These are phyloP conservation scores for Sporothrix inflata DNA, from an alignment of 2,329 filamentous ascomycete species.

Conservation along the genomic window DNA sequence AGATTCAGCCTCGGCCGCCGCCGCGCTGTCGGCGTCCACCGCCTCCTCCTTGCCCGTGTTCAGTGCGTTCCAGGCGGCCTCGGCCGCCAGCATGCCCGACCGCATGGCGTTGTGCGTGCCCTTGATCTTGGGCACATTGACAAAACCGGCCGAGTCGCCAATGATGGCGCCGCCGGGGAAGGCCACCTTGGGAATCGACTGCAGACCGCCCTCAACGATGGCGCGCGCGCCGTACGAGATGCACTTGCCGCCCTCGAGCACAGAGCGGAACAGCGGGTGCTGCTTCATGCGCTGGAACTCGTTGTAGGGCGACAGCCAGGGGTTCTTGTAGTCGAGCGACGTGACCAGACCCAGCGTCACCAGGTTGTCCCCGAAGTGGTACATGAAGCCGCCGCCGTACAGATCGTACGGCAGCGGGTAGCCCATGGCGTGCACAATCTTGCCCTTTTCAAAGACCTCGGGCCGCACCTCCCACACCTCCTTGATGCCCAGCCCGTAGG, in stretches of 20 bases:
- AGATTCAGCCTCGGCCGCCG: neutral
- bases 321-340: constrained; percentile 93
- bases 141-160: constrained; percentile 92
- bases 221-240: constrained; percentile 94
- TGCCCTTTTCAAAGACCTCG: constrained; percentile 85
- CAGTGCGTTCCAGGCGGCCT: constrained; percentile 83
- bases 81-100: constrained; percentile 92
- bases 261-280: constrained; percentile 83
- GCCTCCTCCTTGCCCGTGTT: constrained; percentile 20
- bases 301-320: constrained; percentile 91
- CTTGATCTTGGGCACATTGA: constrained; percentile 98
- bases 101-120: constrained; percentile 98
- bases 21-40: neutral
- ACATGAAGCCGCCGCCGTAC: constrained; percentile 99
- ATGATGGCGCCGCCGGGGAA: constrained; percentile 96
- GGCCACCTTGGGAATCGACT: constrained; percentile 94
- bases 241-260: constrained; percentile 95
- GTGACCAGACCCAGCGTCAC: constrained; percentile 91
- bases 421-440: constrained; percentile 87
- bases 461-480: constrained; percentile 97
- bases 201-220: constrained; percentile 92
- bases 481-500: constrained; percentile 91
- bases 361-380: constrained; percentile 97
- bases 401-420: constrained; percentile 87
- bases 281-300: constrained; percentile 99